Percentiles rank a stretch among this genome's conserved stretches.
Evolutionary conservation across 2,329 filamentous ascomycete species (phyloP).

Genomic region (Penicillium sp.): DNA sequence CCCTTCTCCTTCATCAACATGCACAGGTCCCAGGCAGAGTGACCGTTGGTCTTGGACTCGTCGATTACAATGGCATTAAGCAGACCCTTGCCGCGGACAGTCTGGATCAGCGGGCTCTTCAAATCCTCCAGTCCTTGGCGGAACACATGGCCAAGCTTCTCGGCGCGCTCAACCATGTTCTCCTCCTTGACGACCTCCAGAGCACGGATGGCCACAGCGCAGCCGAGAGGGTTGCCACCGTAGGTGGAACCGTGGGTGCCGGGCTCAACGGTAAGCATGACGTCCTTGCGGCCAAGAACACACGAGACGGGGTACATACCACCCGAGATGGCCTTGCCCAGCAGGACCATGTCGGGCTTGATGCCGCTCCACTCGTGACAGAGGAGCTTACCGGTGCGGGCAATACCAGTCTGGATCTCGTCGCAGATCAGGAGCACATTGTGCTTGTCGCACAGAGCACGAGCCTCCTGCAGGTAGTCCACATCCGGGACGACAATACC

Average conservation of each 20-base stretch:
- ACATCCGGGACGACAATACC: constrained; percentile 94
- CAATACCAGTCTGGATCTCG: constrained; percentile 98
- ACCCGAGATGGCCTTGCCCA: constrained; percentile 96
- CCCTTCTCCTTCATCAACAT: constrained; percentile 95
- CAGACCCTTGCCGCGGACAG: constrained; percentile 85
- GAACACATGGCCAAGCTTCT: constrained; percentile 78
- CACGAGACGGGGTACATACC: constrained; percentile 99
- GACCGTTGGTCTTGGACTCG: constrained; percentile 77
- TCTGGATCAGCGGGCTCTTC: constrained; percentile 75
- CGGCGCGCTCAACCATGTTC: constrained; percentile 77
- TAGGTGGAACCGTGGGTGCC: constrained; percentile 99
- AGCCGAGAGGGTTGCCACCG: constrained; percentile 92
- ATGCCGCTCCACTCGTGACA: constrained; percentile 93
- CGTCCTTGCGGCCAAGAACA: constrained; percentile 80
- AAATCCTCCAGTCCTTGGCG: constrained; percentile 73
- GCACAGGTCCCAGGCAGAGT: constrained; percentile 94
- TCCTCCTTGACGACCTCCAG: constrained; percentile 93
- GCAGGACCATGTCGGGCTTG: constrained; percentile 89
- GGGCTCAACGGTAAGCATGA: constrained; percentile 94
- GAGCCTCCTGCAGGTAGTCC: constrained; percentile 76
- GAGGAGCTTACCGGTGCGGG: constrained; percentile 87
- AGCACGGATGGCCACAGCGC: constrained; percentile 90
- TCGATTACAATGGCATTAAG: constrained; percentile 97
- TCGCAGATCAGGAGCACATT: constrained; percentile 96
- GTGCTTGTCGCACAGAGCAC: constrained; percentile 87